phyloP scores from a whole-genome alignment of 345 rosid genomes.

The Gossypium mustelinum region DNA sequence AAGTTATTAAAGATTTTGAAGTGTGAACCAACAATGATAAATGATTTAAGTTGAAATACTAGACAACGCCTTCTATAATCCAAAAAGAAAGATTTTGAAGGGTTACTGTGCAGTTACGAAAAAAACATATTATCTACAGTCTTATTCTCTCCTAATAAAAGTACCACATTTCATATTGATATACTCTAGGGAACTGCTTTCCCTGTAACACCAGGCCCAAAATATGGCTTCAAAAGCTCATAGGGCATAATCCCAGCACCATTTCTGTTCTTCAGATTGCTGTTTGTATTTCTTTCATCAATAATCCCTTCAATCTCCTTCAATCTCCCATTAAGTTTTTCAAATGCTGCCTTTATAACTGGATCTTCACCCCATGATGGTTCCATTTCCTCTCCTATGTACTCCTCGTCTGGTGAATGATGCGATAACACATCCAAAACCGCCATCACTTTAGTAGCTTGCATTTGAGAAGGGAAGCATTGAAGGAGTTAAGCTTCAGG shows the following conservation, averaged over 20 bases:
- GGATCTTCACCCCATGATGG: constrained; percentile 33
- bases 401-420: constrained; percentile 53
- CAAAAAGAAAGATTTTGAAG: too few relatives aligned
- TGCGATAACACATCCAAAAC: constrained; percentile 35
- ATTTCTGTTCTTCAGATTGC: constrained; percentile 28
- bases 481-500: constrained; percentile 32
- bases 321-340: constrained; percentile 29
- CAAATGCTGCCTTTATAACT: constrained; percentile 30
- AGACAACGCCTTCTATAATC: too few relatives aligned
- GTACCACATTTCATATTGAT: constrained; percentile 24
- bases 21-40: too few relatives aligned
- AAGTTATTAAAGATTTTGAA: too few relatives aligned
- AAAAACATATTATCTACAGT: too few relatives aligned
- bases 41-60: too few relatives aligned
- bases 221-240: constrained; percentile 42
- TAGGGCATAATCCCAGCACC: constrained; percentile 44
- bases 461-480: constrained; percentile 43
- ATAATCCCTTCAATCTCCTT: constrained; percentile 32
- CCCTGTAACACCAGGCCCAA: constrained; percentile 44
- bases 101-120: too few relatives aligned
- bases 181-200: constrained; percentile 45
- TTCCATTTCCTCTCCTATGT: constrained; percentile 34
- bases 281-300: constrained; percentile 33
- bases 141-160: neutral
- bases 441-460: constrained; percentile 45